These are phyloP conservation scores for Phaffomyces antillensis DNA, from an alignment of 805 yeast genomes.

Conservation along the genomic window DNA sequence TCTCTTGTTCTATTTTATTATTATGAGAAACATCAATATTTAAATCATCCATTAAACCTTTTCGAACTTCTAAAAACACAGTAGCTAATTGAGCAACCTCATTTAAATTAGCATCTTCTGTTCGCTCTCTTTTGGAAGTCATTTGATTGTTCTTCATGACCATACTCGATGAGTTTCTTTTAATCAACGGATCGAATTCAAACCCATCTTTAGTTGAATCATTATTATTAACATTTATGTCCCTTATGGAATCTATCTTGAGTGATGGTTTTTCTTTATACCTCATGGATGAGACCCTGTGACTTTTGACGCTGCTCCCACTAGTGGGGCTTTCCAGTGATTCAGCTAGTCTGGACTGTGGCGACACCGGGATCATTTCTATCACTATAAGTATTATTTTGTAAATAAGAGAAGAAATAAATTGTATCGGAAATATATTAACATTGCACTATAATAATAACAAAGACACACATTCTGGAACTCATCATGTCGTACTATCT, in stretches of 20 bases:
- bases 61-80: slow-evolving; percentile 35
- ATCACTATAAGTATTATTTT: too few relatives aligned
- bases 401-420: too few relatives aligned
- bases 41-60: slow-evolving; percentile 34
- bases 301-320: too few relatives aligned
- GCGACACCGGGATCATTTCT: too few relatives aligned
- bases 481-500: slow-evolving; percentile 66
- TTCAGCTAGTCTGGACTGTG: too few relatives aligned
- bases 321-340: too few relatives aligned
- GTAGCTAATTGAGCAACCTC: slow-evolving; percentile 34
- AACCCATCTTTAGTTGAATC: slow-evolving; percentile 12
- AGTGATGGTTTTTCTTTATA: not conserved
- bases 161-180: not conserved
- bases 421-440: too few relatives aligned
- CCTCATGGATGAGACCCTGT: not conserved
- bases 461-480: slow-evolving; percentile 17
- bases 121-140: not conserved
- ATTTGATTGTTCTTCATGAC: too few relatives aligned
- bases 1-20: slow-evolving; percentile 16
- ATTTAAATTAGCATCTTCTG: slow-evolving; percentile 5
- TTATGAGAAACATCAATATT: slow-evolving; percentile 28
- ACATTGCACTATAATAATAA: too few relatives aligned
- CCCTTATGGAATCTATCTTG: not conserved
- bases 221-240: not conserved
- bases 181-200: slow-evolving; percentile 20